Evolutionary conservation across 352 stramenopile species (phyloP).

Genomic region (Globisporangium splendens): DNA sequence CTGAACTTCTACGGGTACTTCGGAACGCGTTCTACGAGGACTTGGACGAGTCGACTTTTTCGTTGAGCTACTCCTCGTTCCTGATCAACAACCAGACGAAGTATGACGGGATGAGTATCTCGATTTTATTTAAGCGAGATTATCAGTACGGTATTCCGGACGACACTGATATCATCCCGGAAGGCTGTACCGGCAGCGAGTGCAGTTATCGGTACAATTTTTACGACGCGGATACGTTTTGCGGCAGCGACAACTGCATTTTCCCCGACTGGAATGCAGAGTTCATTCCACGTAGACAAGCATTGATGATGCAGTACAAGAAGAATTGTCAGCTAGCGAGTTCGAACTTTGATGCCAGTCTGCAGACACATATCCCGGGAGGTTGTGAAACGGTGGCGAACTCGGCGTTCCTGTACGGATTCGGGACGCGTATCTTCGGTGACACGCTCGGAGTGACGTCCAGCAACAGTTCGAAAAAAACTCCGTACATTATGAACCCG

Average conservation of each 20-base stretch:
- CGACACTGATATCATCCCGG: constrained; percentile 5
- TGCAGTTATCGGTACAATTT: constrained; percentile 17
- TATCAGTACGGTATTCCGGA: constrained; percentile 10
- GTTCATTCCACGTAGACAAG: constrained; percentile 15
- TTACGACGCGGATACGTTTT: constrained; percentile 11
- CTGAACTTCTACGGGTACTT: constrained; percentile 8
- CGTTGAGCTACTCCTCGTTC: constrained; percentile 3
- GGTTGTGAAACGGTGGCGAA: constrained; percentile 13
- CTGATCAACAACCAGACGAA: constrained; percentile 15
- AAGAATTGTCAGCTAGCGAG: constrained; percentile 5
- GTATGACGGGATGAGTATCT: constrained; percentile 11
- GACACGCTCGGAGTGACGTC: constrained; percentile 7
- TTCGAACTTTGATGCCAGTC: constrained; percentile 3
- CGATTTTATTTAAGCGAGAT: constrained; percentile 9
- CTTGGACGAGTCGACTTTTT: constrained; percentile 3
- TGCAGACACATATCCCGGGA: constrained; percentile 13
- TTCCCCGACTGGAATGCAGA: constrained; percentile 17
- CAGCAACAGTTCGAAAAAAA: not conserved
- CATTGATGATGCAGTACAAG: constrained; percentile 20
- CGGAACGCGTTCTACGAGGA: constrained; percentile 12
- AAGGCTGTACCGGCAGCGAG: constrained; percentile 3
- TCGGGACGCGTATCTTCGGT: constrained; percentile 11
- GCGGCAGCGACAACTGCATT: constrained; percentile 10
- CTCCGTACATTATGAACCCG: constrained; percentile 13
- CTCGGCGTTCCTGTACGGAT: constrained; percentile 15